phyloP scores from a whole-genome alignment of 1,139 yeast genomes.

The Pichia cactophila region DNA sequence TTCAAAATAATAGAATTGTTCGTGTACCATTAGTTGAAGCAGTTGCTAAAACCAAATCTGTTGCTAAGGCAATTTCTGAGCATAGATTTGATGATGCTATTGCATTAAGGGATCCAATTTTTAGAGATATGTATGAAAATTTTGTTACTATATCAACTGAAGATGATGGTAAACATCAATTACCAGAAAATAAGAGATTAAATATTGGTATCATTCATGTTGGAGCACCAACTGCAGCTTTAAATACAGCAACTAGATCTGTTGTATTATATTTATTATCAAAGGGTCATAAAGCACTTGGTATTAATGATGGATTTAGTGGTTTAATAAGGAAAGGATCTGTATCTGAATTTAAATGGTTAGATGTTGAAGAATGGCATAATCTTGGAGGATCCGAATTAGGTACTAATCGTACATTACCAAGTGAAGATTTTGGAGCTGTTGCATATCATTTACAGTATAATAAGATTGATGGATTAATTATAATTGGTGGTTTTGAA shows the following conservation, averaged over 20 bases:
- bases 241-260: constrained; percentile 88
- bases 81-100: constrained; percentile 84
- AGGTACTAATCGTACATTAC: constrained; percentile 87
- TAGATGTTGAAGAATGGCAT: constrained; percentile 86
- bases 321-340: constrained; percentile 80
- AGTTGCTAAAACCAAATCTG: constrained; percentile 75
- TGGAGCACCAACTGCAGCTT: constrained; percentile 97
- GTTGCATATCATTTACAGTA: constrained; percentile 88
- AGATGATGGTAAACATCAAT: constrained; percentile 43
- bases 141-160: constrained; percentile 66
- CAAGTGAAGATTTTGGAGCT: constrained; percentile 75
- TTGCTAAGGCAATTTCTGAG: constrained; percentile 73
- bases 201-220: constrained; percentile 79
- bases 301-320: constrained; percentile 86
- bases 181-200: constrained; percentile 46
- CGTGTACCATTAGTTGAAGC: constrained; percentile 85
- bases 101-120: constrained; percentile 78
- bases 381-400: constrained; percentile 89
- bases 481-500: constrained; percentile 93
- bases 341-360: constrained; percentile 70
- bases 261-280: constrained; percentile 88
- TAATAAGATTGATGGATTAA: constrained; percentile 73
- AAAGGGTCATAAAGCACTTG: constrained; percentile 80
- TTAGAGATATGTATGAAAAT: constrained; percentile 68
- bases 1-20: constrained; percentile 77